Base-by-base conservation (phyloP, 129 eudicot species). In the Mikania micrantha region DNA sequence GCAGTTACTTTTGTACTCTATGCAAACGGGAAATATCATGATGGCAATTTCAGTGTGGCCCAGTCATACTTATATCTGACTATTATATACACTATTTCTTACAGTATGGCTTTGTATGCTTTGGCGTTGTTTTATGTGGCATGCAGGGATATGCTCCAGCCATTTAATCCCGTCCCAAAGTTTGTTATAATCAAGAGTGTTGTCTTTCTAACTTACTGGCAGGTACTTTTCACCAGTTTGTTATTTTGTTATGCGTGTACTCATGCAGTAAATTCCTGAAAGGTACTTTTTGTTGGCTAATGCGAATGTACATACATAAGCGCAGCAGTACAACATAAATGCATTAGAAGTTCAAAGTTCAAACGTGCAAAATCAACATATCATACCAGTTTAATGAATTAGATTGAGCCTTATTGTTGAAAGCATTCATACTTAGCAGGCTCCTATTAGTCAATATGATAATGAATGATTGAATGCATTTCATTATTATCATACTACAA, bases 151-250 rank as follows among this genome's bases (percentile, higher is more conserved):
- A 73, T 91, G 78, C 97, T 91, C 60, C 82, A 78, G 66, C 97
- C 97, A 5, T 90, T 87, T 72, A 90, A 90, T 77, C 97, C 97
- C 15, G 93, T 90, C 35, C 97, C 97, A 27, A 90, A 90, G 54
- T 90, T 90, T 73, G 80, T 90, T 78, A 82, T 90, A 17, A 90
- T 90, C 35, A 90, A 90, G 62, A 87, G 95, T 69, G 97, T 90
- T 20, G 93, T 90, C 28, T 90, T 90, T 76, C 78, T 90, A 69
- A 90, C 97, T 19, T 90, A 90, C 66, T 90, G 97, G 97, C 97
- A 90, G 97, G 97, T 87, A 34, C 16, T 66, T 70, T 29, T 48
- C 49, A 64, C 80, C 27, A 27, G 38, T 53, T 9, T 22, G 24
- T 11, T 42, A 41, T 56, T 19, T 34, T 59, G 50, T n/a, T n/a